Base-by-base conservation (phyloP, 495 filamentous ascomycete species). In the Melanomma pulvis-pyrius region DNA sequence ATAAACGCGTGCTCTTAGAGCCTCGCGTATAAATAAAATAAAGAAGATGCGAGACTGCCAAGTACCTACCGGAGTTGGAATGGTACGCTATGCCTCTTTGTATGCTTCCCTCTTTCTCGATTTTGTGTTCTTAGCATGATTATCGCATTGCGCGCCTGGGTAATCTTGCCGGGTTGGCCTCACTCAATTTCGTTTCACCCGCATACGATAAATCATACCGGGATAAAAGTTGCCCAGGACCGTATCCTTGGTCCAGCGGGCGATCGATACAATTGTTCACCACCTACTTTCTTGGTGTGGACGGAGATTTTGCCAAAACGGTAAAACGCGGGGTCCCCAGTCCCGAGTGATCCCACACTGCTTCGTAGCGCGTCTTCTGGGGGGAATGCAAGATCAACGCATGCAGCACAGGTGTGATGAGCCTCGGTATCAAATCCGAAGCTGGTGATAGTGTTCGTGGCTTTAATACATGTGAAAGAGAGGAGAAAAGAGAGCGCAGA, bases 291-390 rank as follows among this genome's bases (percentile, higher is more conserved):
- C 39, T 44, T n/a, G 39, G 39, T 44, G 17, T 41, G 21, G 7
- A 39, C 60, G 60, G 60, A 63, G 17, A 13, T 63, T 46, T 54
- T 63, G 34, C 60, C 60, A 47, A 63, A 55, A 56, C 15, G 60
- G 60, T 63, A 47, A 48, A 55, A 56, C 51, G 60, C 59, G 60
- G 60, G 60, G 51, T 39, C 44, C 57, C 17, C 54, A 57, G 54
- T 22, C 32, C 17, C 22, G 22, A 28, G 24, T 32, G 11, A 7
- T 19, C 17, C 26, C 2, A 24, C 30, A 2, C 51, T 26, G 2
- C 25, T 13, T 15, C 29, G 26, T 24, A 28, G 54, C 48, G 47
- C 22, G 21, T 28, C 13, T 17, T 24, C 8, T 52, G 21, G 60
- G 30, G 21, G 60, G 47, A 30, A 49, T 24, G 30, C 5, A 48